phyloP scores from a whole-genome alignment of 1,284 basidiomycete genomes.

The Cryptococcus sp. region DNA sequence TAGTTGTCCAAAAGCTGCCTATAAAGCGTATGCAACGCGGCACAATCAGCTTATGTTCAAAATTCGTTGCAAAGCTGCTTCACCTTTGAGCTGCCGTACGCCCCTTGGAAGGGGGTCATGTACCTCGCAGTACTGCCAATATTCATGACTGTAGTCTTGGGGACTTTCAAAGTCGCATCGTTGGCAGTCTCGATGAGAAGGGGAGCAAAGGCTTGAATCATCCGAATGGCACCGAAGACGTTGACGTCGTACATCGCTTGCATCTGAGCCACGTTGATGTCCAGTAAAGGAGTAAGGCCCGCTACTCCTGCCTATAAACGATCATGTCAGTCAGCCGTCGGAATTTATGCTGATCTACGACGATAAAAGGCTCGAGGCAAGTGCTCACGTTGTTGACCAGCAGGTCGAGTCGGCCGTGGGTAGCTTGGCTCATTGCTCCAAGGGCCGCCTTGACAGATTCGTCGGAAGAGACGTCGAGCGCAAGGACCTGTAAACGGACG shows the following conservation, averaged over 20 bases:
- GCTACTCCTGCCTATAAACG: not conserved
- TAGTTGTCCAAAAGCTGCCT: slow-evolving; percentile 10
- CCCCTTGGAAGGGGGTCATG: slow-evolving; percentile 21
- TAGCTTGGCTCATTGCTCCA: not conserved
- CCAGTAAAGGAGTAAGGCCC: not conserved
- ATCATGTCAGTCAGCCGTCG: too few relatives aligned
- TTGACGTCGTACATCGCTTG: slow-evolving; percentile 26
- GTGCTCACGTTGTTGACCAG: slow-evolving; percentile 19
- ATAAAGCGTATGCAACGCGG: not conserved
- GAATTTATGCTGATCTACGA: too few relatives aligned
- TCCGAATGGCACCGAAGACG: slow-evolving; percentile 20
- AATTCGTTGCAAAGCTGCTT: not conserved
- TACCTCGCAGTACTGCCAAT: slow-evolving; percentile 18
- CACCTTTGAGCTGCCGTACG: slow-evolving; percentile 1
- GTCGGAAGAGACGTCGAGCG: slow-evolving; percentile 12
- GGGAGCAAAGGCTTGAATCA: slow-evolving; percentile 21
- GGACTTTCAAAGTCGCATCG: not conserved
- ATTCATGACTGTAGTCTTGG: slow-evolving; percentile 20
- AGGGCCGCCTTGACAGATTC: slow-evolving; percentile 9
- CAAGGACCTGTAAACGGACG: slow-evolving; percentile 10
- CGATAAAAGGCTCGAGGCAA: not conserved
- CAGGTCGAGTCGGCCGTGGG: slow-evolving; percentile 15
- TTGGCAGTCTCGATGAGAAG: slow-evolving; percentile 1
- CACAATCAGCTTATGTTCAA: not conserved
- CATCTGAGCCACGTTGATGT: slow-evolving; percentile 14